Evolutionary conservation across 1,284 basidiomycete species (phyloP).

Genomic region (Papiliotrema fonsecae): DNA sequence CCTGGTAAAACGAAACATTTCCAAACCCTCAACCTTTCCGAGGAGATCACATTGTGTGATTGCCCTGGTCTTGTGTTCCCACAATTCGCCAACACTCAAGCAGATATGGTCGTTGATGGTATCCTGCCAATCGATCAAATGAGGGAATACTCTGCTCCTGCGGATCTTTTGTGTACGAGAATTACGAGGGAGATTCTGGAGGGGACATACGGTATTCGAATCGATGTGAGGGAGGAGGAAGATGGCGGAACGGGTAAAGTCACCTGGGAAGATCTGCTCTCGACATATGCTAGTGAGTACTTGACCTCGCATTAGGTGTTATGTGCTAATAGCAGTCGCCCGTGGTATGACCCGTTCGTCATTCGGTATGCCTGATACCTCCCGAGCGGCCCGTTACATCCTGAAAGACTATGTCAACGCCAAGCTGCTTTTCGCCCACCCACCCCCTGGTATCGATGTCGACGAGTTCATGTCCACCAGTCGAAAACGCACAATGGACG

Average conservation of each 20-base stretch:
- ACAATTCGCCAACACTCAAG: constrained; percentile 93
- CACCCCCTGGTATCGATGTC: constrained; percentile 66
- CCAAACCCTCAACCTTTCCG: constrained; percentile 91
- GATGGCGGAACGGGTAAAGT: constrained; percentile 79
- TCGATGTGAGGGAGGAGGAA: constrained; percentile 64
- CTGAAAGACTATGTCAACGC: constrained; percentile 98
- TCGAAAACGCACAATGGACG: constrained; percentile 59
- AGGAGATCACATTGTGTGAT: constrained; percentile 87
- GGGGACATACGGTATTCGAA: constrained; percentile 78
- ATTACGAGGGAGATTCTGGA: constrained; percentile 84
- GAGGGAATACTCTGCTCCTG: constrained; percentile 87
- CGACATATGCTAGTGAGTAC: constrained; percentile 81
- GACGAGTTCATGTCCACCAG: constrained; percentile 74
- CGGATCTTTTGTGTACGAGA: constrained; percentile 70
- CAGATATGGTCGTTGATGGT: constrained; percentile 93
- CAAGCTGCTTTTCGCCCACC: constrained; percentile 83
- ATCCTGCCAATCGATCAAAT: constrained; percentile 98
- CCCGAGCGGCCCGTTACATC: constrained; percentile 84
- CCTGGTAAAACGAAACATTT: constrained; percentile 99
- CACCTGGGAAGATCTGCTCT: constrained; percentile 76
- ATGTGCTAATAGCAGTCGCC: constrained; percentile 58
- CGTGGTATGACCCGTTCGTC: constrained; percentile 89
- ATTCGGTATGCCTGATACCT: constrained; percentile 96
- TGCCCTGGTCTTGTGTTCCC: constrained; percentile 99
- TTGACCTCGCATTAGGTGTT: too few species aligned